Conservation (phyloP, 2,329 filamentous ascomycete species). For the Cadophora gregata region DNA sequence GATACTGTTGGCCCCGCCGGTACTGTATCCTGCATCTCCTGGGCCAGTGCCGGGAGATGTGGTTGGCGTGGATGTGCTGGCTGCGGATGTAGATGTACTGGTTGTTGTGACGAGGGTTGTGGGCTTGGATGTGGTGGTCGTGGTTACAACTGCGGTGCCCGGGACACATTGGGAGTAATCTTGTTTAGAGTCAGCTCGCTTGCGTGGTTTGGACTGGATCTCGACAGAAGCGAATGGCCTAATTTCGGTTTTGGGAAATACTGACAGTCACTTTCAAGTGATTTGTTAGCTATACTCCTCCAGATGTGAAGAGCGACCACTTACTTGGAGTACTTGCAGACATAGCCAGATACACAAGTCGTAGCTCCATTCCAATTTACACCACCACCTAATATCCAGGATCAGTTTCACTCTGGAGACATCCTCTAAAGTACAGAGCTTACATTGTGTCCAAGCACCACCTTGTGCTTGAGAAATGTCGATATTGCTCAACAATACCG, state of each 20-base stretch:
- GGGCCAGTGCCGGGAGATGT: constrained; percentile 1
- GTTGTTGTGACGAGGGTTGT: constrained; percentile 16
- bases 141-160: constrained; percentile 13
- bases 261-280: constrained; percentile 11
- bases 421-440: background rate
- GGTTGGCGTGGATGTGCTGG: constrained; percentile 11
- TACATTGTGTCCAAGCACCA: constrained; percentile 34
- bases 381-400: constrained; percentile 39
- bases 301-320: background rate
- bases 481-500: constrained; percentile 31
- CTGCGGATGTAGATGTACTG: constrained; percentile 8
- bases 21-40: constrained; percentile 26
- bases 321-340: constrained; percentile 36
- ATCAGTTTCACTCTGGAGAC: background rate
- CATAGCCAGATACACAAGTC: constrained; percentile 41
- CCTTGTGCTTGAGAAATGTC: constrained; percentile 30
- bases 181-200: background rate
- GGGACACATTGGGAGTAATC: constrained; percentile 40
- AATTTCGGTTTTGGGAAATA: background rate
- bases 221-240: background rate
- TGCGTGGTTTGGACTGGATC: background rate
- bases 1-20: constrained; percentile 50
- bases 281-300: background rate
- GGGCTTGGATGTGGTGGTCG: constrained; percentile 4
- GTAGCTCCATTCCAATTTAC: constrained; percentile 41